Evolutionary conservation across 257 asterid species (phyloP), one percentile per base, ranked within the genome.

Genomic region (Henckelia pumila): DNA sequence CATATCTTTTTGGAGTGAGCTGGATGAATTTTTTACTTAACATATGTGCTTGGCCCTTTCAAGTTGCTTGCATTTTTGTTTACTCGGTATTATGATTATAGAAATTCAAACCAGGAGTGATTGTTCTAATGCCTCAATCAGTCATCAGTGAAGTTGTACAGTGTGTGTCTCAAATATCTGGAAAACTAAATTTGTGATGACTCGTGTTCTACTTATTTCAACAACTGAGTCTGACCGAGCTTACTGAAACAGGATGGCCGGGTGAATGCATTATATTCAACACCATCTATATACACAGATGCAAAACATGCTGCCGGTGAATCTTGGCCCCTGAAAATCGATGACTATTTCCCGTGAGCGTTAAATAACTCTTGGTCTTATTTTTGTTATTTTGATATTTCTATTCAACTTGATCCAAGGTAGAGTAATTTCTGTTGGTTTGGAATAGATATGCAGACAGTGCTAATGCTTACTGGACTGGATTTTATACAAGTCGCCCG

Each of bases 331-430:
- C 82, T 91, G 70, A 88, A 88, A 77, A 73, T 72, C 7, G 95
- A 85, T 74, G 97, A 91, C 72, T 91, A 85, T 81, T 91, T 88
- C 75, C 97, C 97, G 97, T 91, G 79, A 82, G 95, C 57, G 35
- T 19, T 33, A 28, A 32, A 8, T 50, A 61, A 73, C 70, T 60
- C 67, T 61, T 65, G 29, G 52, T 53, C 59, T 14, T 59, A 53
- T 63, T 59, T 1, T 56, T 56, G 14, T 64, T 61, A 35, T 30
- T 24, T 10, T 52, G 35, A 32, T 28, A 17, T 55, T 61, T 67
- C 64, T 62, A 20, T 21, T 26, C 14, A 29, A 68, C 40, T 65
- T 29, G 60, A 59, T 64, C 21, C 5, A 28, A 63, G 58, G 33
- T 21, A 26, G 35, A 23, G 30, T 74, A 8, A 8, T 72, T n/a